Evolutionary conservation across 345 rosid species (phyloP), one percentile per base, ranked within the genome.

Genomic region (Salix arbutifolia): DNA sequence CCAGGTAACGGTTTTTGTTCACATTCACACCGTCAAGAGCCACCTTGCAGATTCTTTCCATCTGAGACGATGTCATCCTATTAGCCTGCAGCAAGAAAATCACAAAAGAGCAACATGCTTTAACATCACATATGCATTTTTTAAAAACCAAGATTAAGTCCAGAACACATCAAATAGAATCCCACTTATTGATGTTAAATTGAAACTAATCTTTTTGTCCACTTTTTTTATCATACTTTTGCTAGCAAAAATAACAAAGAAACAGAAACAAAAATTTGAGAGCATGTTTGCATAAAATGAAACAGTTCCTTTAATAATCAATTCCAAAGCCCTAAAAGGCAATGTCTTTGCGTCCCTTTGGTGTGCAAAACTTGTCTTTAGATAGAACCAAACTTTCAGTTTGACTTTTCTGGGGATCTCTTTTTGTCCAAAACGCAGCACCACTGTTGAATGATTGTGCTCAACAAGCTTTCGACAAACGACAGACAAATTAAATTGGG

Each of bases 1-100:
- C 91, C 33, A 67, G 40, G 73, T 96, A 93, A 74, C 97, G 87
- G 78, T 93, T 96, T 50, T 96, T 96, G 83, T 84, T 86, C 58
- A 60, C 31, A 85, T 96, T 93, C 79, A 73, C 89, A 64, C 58
- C 53, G 65, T 86, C 81, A 74, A 86, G 83, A 46, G 89, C 98
- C 67, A 90, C 90, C 16, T 84, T 83, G 81, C 91, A 86, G 83
- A 83, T 83, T 71, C 33, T 78, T 21, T 17, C 44, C 90, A 89
- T 80, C 85, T 88, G 89, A 28, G 92, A 85, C 2, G 88, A 65
- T 35, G 84, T 56, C 38, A 93, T 18, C 85, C 90, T 82, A 72
- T 78, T 83, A 30, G 88, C 90, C 96, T 91, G 84, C 40, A 64
- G 28, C 31, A 58, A 72, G 37, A 23, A 30, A 21, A 65, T 68